A percentile compares a stretch with the other conserved stretches of the same genome.
Evolutionary conservation across 441 rosid genomes (phyloP).

Genomic region (Hura crepitans): DNA sequence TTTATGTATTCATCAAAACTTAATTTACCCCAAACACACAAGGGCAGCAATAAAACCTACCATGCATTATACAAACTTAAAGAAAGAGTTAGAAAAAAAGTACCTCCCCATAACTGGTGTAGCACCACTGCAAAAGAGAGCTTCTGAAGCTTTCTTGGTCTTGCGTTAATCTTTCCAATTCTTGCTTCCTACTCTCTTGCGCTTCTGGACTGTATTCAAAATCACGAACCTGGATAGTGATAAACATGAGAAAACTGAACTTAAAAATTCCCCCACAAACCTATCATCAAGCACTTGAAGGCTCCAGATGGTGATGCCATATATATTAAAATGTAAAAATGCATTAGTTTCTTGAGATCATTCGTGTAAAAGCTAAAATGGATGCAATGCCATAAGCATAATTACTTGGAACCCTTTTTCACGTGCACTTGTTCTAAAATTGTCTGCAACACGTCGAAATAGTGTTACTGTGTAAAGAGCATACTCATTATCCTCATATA

Average conservation of each 20-base stretch:
- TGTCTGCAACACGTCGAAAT: slow-evolving; percentile 89
- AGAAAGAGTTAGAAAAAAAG: slow-evolving; percentile 2
- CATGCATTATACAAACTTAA: background rate
- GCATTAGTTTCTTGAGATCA: background rate
- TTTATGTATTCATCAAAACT: background rate
- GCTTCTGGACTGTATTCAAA: slow-evolving; percentile 89
- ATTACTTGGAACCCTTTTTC: slow-evolving; percentile 92
- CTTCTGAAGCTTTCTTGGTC: slow-evolving; percentile 81
- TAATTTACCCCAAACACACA: background rate
- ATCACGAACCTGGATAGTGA: slow-evolving; percentile 68
- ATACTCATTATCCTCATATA: slow-evolving; percentile 94
- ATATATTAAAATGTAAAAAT: background rate
- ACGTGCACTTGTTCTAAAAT: slow-evolving; percentile 66
- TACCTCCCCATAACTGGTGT: slow-evolving; percentile 96
- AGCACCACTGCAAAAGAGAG: slow-evolving; percentile 98
- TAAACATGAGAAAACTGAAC: slow-evolving; percentile 14
- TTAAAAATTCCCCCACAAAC: slow-evolving; percentile 8
- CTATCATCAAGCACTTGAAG: background rate
- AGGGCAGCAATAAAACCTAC: background rate
- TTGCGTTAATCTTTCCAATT: slow-evolving; percentile 63
- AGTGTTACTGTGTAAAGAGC: slow-evolving; percentile 87
- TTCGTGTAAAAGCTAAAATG: slow-evolving; percentile 14
- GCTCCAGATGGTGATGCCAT: background rate
- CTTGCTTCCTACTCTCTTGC: slow-evolving; percentile 80
- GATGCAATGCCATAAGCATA: slow-evolving; percentile 15